Conservation (phyloP, 371 early-diverging fungal genomes). For the Zychaea mexicana region DNA sequence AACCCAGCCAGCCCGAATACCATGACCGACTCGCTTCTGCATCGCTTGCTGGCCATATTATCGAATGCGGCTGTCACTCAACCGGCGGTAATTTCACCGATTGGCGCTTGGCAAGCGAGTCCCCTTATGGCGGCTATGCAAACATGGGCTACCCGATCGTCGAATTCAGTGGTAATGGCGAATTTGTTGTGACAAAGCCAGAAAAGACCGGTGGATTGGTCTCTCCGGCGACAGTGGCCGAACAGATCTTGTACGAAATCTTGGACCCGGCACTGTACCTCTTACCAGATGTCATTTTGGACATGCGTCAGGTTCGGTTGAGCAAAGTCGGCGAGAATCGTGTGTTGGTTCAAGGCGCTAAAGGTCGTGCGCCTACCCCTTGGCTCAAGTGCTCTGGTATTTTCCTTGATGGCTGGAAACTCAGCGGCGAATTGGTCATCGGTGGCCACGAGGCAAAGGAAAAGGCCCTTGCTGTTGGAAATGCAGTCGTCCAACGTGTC, state of each 20-base stretch:
- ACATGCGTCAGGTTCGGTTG: constrained; percentile 65
- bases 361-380: constrained; percentile 67
- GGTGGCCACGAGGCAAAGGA: constrained; percentile 70
- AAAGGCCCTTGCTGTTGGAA: constrained; percentile 67
- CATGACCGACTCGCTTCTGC: constrained; percentile 71
- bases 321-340: constrained; percentile 60
- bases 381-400: constrained; percentile 72
- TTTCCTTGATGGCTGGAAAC: constrained; percentile 71
- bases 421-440: constrained; percentile 66
- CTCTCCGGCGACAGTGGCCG: constrained; percentile 63
- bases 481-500: constrained; percentile 63
- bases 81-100: constrained; percentile 83
- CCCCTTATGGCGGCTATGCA: constrained; percentile 63
- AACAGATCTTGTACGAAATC: constrained; percentile 76
- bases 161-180: constrained; percentile 60
- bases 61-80: constrained; percentile 79
- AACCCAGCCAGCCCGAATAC: constrained; percentile 35
- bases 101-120: constrained; percentile 65
- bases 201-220: constrained; percentile 74
- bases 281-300: constrained; percentile 75
- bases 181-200: constrained; percentile 72
- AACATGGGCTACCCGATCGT: constrained; percentile 80
- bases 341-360: constrained; percentile 68
- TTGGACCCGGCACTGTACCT: constrained; percentile 71
- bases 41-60: constrained; percentile 74